Evolutionary conservation across 2,329 filamentous ascomycete species (phyloP), one percentile per base, ranked within the genome.

Genomic region (Paraconiothyrium brasiliense): DNA sequence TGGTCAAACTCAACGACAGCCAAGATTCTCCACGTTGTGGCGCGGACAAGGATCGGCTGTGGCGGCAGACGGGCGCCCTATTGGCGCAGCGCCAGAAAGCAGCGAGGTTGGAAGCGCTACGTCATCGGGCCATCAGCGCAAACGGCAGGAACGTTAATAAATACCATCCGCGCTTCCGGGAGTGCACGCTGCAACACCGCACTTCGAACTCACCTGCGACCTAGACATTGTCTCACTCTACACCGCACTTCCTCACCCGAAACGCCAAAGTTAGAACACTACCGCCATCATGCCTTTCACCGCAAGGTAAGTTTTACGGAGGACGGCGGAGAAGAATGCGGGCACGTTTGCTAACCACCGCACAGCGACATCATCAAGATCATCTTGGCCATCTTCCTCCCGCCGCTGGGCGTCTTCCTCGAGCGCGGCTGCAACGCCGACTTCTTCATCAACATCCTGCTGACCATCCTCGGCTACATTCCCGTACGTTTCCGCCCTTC

Each of bases 331-430:
- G 14, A 16, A 7, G 16, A 16, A 6, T 4, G 27, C 27, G 6
- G 27, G 27, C 27, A 30, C 27, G 27, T 30, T 43, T 54, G 60
- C 73, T 73, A 66, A 66, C 62, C 62, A 41, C 5, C 34, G 11
- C 6, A 35, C 72, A 91, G 89, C 79, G 89, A 92, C 78, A 88
- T 92, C 82, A 89, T 89, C 87, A 92, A 92, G 84, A 90, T 92
- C 85, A 87, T 97, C 82, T 86, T 97, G 83, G 93, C 93, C 85
- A 85, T 97, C 85, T 84, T 97, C 83, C 88, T 97, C 68, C 93
- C 93, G 60, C 93, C 93, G 78, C 83, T 97, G 59, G 93, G 93
- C 84, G 93, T 97, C 79, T 95, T 97, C 87, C 91, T 97, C 71
- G 93, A 97, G 90, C 89, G 91, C 72, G 93, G 93, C 74, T 97